A percentile compares a stretch with the other conserved stretches of the same genome.
Conservation (phyloP, 2,329 filamentous ascomycete genomes). For the Ophiostoma sp. region DNA sequence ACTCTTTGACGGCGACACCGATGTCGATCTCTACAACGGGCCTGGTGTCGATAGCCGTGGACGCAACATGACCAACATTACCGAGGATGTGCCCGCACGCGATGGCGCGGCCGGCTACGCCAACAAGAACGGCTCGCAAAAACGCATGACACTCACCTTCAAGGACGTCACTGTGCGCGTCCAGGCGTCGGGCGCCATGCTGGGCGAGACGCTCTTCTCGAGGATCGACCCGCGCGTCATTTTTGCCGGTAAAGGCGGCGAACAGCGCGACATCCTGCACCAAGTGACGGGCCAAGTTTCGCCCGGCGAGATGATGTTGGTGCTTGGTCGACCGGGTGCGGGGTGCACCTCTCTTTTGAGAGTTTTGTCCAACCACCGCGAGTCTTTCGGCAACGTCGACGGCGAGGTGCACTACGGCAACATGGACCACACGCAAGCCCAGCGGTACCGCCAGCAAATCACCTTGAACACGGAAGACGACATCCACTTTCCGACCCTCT, state of each 20-base stretch:
- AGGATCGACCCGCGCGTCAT: conserved; percentile 24
- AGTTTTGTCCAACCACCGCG: conserved; percentile 68
- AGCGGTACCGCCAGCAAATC: conserved; percentile 39
- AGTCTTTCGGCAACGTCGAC: conserved; percentile 61
- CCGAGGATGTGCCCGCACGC: not conserved
- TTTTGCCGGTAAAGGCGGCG: not conserved
- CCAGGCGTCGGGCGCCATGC: conserved; percentile 24
- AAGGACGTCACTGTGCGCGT: conserved; percentile 27
- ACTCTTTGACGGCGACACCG: conserved; percentile 21
- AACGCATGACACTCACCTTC: conserved; percentile 28
- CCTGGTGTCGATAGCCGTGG: not conserved
- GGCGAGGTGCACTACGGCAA: conserved; percentile 66
- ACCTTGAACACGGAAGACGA: conserved; percentile 63
- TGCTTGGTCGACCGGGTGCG: conserved; percentile 57
- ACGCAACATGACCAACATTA: not conserved
- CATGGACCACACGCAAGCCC: conserved; percentile 47
- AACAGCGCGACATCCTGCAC: conserved; percentile 22
- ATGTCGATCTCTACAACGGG: conserved; percentile 13
- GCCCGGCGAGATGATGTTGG: conserved; percentile 34
- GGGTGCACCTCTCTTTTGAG: conserved; percentile 60
- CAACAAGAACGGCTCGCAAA: not conserved
- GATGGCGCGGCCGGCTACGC: not conserved
- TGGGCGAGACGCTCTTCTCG: conserved; percentile 28
- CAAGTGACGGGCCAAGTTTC: conserved; percentile 21
- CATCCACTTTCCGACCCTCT: conserved; percentile 69